Evolutionary conservation across 2,329 filamentous ascomycete species (phyloP), one percentile per base, ranked within the genome.

Genomic region (Diaporthe citriasiana): DNA sequence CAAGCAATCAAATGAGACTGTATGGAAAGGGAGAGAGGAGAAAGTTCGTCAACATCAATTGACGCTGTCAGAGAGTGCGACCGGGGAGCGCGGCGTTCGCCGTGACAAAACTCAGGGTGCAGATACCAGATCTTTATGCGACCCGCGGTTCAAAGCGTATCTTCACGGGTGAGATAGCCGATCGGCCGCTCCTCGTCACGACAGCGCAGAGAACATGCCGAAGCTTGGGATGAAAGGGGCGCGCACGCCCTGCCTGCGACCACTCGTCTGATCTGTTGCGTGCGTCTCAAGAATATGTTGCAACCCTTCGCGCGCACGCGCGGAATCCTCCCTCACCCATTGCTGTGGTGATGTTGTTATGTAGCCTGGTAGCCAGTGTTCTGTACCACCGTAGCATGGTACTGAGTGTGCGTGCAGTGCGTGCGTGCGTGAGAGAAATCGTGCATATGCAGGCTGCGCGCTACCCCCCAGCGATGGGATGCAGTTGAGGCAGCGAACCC

Each of bases 361-460:
- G 45, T 35, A n/a, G 40, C 42, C 60, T 25, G 25, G 45, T 35
- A n/a, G 40, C 42, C 60, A 35, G 25, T 15, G 40, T 33, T 38
- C 42, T 40, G 47, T 68, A 68, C 63, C 47, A 50, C 63, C 33
- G 47, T 53, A 42, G 51, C 63, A 68, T 68, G 45, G 63, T 27
- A 66, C 19, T 35, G 27, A 65, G 42, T 35, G 63, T 51, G 45
- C n/a, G 63, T 50, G 60, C 42, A 50, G 30, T 38, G 45, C 45
- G 47, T 68, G 63, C 45, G 63, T 68, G 63, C 63, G 47, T 68
- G 63, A 68, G 63, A 53, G 63, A 68, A 50, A 68, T 68, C 63
- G 63, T 68, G 63, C 63, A 68, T 53, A 53, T 68, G 63, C 63
- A 68, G 47, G 63, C 63, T 53, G 63, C 47, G 63, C 63, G 63